Evolutionary conservation across 192 early-diverging fungal genomes (phyloP).

Genomic region (Bifiguratus adelaidae): DNA sequence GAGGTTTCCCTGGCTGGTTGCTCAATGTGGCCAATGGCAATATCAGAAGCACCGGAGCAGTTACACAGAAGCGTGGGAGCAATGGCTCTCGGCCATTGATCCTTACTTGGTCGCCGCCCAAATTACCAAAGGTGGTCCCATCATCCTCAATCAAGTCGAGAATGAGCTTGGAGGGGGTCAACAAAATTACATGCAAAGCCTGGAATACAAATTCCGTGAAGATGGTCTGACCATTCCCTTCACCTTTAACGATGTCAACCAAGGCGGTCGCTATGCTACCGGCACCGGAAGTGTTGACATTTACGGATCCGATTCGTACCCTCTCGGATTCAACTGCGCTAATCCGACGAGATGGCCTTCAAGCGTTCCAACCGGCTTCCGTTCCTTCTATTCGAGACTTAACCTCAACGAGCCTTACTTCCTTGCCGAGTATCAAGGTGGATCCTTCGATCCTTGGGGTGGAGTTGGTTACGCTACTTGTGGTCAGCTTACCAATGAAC

Average conservation of each 20-base stretch:
- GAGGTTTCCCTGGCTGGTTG: constrained; percentile 1
- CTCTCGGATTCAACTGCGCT: background rate
- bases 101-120: background rate
- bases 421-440: constrained; percentile 1
- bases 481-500: background rate
- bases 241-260: background rate
- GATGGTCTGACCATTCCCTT: constrained; percentile 1
- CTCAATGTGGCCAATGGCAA: background rate
- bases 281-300: background rate
- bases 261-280: background rate
- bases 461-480: constrained; percentile 3
- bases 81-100: constrained; percentile 1
- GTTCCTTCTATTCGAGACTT: too few relatives aligned
- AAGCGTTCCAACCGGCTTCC: too few relatives aligned
- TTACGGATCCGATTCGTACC: constrained; percentile 1
- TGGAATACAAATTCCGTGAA: background rate
- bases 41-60: background rate
- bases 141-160: constrained; percentile 3
- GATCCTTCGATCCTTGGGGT: background rate
- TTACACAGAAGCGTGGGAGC: background rate
- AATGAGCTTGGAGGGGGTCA: background rate
- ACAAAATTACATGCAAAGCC: background rate
- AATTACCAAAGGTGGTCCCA: background rate
- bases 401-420: background rate
- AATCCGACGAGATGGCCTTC: background rate